Percentiles rank a stretch among this genome's conserved stretches.
phyloP scores from a whole-genome alignment of 2,329 filamentous ascomycete genomes.

The Cladophialophora yegresii region DNA sequence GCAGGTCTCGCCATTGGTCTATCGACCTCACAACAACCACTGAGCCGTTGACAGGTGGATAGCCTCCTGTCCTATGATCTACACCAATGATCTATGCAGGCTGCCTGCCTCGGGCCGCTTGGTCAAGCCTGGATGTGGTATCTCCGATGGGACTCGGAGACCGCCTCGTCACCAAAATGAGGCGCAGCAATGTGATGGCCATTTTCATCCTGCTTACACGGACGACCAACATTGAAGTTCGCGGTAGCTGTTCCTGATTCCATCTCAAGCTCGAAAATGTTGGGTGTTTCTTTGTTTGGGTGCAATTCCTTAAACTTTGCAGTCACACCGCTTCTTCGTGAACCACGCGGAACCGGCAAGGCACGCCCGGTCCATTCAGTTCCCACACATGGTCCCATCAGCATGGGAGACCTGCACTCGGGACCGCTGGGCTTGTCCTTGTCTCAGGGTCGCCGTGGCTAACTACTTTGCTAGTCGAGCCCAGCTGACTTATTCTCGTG shows the following conservation, averaged over 20 bases:
- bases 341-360: not conserved
- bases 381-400: not conserved
- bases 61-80: not conserved
- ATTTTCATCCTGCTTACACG: not conserved
- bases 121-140: not conserved
- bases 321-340: conserved; percentile 1
- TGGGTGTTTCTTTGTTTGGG: not conserved
- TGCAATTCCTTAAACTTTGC: not conserved
- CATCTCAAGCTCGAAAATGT: not conserved
- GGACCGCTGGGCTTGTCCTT: not conserved
- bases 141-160: not conserved
- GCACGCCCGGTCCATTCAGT: not conserved
- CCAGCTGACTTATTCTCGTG: not conserved
- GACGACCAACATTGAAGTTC: not conserved
- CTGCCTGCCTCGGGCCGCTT: not conserved
- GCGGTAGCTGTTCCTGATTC: not conserved
- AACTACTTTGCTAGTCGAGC: not conserved
- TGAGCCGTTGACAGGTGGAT: not conserved
- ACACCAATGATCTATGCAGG: not conserved
- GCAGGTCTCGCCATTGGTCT: not conserved
- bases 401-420: not conserved
- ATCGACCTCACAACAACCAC: not conserved
- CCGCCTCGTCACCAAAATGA: not conserved
- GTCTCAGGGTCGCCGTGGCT: not conserved
- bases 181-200: not conserved